phyloP scores from a whole-genome alignment of 345 rosid species.

The Rhodamnia argentea region DNA sequence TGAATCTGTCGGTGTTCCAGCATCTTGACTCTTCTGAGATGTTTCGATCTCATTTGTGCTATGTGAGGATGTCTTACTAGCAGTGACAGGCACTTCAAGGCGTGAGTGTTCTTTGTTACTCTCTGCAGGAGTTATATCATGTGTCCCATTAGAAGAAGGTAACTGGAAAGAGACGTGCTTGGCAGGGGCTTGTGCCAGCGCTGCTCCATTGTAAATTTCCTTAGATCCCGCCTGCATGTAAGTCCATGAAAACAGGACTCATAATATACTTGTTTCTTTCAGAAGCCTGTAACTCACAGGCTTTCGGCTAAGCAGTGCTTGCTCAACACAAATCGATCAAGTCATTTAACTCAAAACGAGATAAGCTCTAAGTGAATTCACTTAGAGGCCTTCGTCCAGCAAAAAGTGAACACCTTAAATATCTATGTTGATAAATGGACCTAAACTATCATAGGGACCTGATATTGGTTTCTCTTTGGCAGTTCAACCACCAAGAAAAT shows the following conservation, averaged over 20 bases:
- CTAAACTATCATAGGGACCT: background rate
- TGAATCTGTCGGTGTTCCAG: conserved; percentile 5
- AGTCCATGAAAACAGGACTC: background rate
- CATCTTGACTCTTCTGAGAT: conserved; percentile 6
- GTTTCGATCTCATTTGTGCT: conserved; percentile 22
- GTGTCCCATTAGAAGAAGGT: conserved; percentile 30
- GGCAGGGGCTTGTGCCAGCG: conserved; percentile 19
- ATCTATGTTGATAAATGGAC: background rate
- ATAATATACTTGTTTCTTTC: background rate
- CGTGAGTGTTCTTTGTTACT: conserved; percentile 18
- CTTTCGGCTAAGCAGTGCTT: background rate
- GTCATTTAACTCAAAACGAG: background rate
- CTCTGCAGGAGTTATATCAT: conserved; percentile 6
- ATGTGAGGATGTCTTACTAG: background rate
- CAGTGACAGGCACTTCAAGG: conserved; percentile 17
- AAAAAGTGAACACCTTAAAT: background rate
- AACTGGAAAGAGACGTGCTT: conserved; percentile 22
- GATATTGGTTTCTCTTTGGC: background rate
- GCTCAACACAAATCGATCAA: background rate
- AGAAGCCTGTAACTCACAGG: background rate
- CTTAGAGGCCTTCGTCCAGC: background rate
- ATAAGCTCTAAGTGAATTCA: background rate
- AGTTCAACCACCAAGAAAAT: background rate
- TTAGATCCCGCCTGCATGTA: conserved; percentile 58
- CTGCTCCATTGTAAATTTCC: conserved; percentile 29